Conservation (phyloP, 306 rosid species). For the Sindora glabra region DNA sequence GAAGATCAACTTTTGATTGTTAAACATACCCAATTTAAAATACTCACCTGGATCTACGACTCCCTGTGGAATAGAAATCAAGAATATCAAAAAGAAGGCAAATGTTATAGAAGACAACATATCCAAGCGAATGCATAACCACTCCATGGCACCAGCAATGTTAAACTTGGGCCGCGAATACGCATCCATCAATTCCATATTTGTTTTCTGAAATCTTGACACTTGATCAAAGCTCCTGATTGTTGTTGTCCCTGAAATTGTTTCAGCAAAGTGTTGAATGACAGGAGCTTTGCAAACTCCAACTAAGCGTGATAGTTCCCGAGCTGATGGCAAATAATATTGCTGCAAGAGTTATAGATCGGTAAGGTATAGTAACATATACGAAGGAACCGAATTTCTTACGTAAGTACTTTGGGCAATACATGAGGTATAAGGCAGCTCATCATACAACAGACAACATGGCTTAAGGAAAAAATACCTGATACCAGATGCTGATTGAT, state of each 20-base stretch:
- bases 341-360: no score
- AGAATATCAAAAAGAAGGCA: constrained; percentile 42
- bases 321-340: constrained; percentile 29
- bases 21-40: not conserved
- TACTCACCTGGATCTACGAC: constrained; percentile 49
- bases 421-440: no score
- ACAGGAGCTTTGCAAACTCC: constrained; percentile 72
- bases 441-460: not conserved
- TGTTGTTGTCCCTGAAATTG: constrained; percentile 63
- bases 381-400: not conserved
- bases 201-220: constrained; percentile 41
- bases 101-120: constrained; percentile 52
- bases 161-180: constrained; percentile 53
- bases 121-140: constrained; percentile 61
- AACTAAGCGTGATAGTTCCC: constrained; percentile 54
- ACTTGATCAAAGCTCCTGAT: constrained; percentile 60
- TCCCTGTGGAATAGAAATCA: constrained; percentile 51
- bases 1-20: not conserved
- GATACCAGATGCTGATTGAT: constrained; percentile 57
- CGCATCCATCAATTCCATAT: constrained; percentile 51
- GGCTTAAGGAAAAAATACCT: constrained; percentile 36
- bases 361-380: no score
- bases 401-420: not conserved
- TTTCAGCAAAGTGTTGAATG: constrained; percentile 68
- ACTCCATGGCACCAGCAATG: constrained; percentile 46